Percentiles rank a stretch among this genome's conserved stretches.
Conservation (phyloP, 805 yeast genomes). For the Ogataea allantospora region DNA sequence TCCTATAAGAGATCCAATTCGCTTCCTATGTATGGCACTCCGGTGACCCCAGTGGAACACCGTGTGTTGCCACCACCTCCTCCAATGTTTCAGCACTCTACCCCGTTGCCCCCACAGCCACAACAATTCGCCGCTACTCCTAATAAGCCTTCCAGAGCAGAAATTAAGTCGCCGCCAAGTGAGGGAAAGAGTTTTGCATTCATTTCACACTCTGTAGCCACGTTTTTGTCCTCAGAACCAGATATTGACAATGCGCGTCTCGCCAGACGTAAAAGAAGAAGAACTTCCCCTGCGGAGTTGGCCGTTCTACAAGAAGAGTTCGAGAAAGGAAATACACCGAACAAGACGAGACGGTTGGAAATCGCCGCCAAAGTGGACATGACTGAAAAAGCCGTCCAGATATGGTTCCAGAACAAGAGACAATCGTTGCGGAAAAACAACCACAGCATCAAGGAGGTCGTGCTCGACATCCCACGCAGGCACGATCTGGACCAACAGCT, state of each 20-base stretch:
- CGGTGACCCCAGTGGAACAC: constrained; percentile 22
- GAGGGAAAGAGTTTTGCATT: constrained; percentile 64
- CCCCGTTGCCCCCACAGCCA: constrained; percentile 20
- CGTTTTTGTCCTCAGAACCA: constrained; percentile 82
- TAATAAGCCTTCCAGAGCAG: constrained; percentile 8
- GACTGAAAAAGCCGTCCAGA: constrained; percentile 98
- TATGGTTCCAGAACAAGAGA: constrained; percentile 97
- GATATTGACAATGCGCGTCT: constrained; percentile 85
- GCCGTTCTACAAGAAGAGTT: constrained; percentile 80
- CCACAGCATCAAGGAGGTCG: constrained; percentile 31
- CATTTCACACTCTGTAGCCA: constrained; percentile 88
- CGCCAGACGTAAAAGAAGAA: constrained; percentile 91
- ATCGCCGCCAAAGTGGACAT: constrained; percentile 81
- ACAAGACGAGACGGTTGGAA: constrained; percentile 67
- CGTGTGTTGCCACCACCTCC: constrained; percentile 24
- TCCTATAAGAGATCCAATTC: constrained; percentile 24
- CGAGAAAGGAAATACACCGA: constrained; percentile 74
- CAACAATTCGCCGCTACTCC: constrained; percentile 10
- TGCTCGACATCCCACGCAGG: constrained; percentile 27
- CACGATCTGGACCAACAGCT: constrained; percentile 28
- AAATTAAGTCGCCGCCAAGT: constrained; percentile 20
- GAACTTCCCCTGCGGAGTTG: constrained; percentile 88
- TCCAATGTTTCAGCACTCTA: constrained; percentile 22
- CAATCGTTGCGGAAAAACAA: constrained; percentile 64
- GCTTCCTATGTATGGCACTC: constrained; percentile 15